Conservation (phyloP, 805 yeast genomes). For the Zygoascus flipseniorum region DNA sequence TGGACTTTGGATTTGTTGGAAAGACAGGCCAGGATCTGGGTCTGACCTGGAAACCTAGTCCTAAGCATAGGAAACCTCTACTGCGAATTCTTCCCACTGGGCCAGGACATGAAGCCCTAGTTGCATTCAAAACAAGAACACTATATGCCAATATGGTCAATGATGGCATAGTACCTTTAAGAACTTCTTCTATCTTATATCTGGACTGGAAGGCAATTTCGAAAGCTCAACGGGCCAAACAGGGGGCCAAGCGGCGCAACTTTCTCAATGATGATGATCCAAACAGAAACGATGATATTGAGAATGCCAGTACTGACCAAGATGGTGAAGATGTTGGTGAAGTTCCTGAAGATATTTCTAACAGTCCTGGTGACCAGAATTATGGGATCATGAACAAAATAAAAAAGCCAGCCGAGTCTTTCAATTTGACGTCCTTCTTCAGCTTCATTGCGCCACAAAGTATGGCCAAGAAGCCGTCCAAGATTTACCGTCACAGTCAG, state of each 20-base stretch:
- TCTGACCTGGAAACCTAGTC: conserved; percentile 36
- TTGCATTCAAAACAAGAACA: conserved; percentile 60
- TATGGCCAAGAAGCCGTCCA: conserved; percentile 17
- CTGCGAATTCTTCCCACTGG: conserved; percentile 68
- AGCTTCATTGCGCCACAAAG: conserved; percentile 26
- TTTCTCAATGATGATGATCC: not conserved
- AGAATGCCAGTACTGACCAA: not conserved
- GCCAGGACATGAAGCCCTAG: conserved; percentile 58
- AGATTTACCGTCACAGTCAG: conserved; percentile 22
- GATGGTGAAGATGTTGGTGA: conserved; percentile 4
- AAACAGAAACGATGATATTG: not conserved
- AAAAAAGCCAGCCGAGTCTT: not conserved
- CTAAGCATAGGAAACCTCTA: conserved; percentile 44
- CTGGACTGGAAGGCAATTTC: conserved; percentile 75
- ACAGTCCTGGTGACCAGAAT: not conserved
- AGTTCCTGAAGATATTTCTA: conserved; percentile 9
- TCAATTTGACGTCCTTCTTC: conserved; percentile 16
- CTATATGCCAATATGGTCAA: conserved; percentile 82
- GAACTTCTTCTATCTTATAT: conserved; percentile 80
- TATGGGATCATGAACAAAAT: not conserved
- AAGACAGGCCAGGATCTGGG: conserved; percentile 88
- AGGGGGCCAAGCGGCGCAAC: conserved; percentile 12
- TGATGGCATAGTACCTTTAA: conserved; percentile 92
- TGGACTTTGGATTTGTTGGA: conserved; percentile 87
- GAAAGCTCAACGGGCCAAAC: conserved; percentile 35